Evolutionary conservation across 2,329 filamentous ascomycete species (phyloP).

Genomic region (Elsinoe necatrix): DNA sequence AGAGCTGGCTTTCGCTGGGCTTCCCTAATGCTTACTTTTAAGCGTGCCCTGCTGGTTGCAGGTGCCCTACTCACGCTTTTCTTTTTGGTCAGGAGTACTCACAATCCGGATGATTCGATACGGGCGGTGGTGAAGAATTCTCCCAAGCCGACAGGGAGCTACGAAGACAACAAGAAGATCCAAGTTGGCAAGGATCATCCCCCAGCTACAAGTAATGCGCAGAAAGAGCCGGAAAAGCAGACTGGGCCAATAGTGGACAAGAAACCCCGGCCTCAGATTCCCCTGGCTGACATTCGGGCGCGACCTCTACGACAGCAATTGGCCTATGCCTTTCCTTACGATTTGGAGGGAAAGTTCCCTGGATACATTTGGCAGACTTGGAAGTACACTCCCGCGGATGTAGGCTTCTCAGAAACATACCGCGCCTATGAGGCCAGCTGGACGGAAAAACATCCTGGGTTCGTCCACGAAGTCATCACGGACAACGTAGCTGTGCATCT

Average conservation of each 20-base stretch:
- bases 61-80: constrained; percentile 60
- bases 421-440: constrained; percentile 81
- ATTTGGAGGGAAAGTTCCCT: constrained; percentile 79
- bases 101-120: constrained; percentile 31
- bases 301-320: constrained; percentile 72
- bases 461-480: constrained; percentile 95
- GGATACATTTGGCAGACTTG: constrained; percentile 99
- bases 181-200: constrained; percentile 16
- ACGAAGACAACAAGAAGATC: constrained; percentile 30
- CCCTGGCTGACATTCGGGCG: constrained; percentile 60
- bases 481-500: constrained; percentile 76
- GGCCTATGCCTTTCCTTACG: constrained; percentile 89
- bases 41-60: constrained; percentile 64
- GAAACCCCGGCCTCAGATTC: constrained; percentile 49
- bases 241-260: constrained; percentile 24
- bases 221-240: constrained; percentile 13
- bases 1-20: constrained; percentile 14
- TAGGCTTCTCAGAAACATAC: constrained; percentile 65
- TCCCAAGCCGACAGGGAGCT: constrained; percentile 31
- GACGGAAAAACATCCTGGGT: constrained; percentile 77
- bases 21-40: constrained; percentile 63
- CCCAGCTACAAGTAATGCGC: constrained; percentile 22
- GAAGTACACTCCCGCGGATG: constrained; percentile 74
- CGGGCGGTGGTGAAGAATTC: constrained; percentile 26
- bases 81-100: constrained; percentile 58